Evolutionary conservation across 1,284 basidiomycete species (phyloP).

Genomic region (Coniferiporia sulphurascens): DNA sequence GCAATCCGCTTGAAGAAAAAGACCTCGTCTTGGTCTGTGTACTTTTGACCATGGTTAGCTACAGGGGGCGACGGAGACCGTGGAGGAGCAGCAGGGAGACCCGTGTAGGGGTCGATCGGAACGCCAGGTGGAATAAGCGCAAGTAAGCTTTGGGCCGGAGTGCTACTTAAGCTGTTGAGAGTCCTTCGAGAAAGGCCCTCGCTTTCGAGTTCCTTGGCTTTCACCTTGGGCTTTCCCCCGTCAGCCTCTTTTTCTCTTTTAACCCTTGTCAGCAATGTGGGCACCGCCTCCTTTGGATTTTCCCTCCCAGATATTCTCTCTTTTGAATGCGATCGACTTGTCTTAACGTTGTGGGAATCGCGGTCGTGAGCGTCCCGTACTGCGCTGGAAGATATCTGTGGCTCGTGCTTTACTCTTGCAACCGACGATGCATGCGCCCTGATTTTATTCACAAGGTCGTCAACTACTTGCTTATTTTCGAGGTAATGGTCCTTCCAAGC

Average conservation of each 20-base stretch:
- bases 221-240: neutral
- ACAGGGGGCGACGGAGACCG: constrained; percentile 63
- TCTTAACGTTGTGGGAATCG: neutral
- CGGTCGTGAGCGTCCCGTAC: neutral
- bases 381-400: neutral
- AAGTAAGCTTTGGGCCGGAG: constrained; percentile 8
- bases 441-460: constrained; percentile 39
- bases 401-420: neutral
- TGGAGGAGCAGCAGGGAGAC: constrained; percentile 53
- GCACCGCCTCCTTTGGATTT: neutral
- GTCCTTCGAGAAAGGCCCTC: constrained; percentile 12
- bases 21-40: constrained; percentile 56
- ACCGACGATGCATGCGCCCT: constrained; percentile 7
- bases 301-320: neutral
- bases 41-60: constrained; percentile 40
- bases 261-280: neutral
- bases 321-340: neutral
- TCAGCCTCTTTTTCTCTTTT: neutral
- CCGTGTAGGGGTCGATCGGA: constrained; percentile 14
- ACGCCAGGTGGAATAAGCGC: constrained; percentile 13
- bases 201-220: neutral
- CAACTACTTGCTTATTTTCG: constrained; percentile 55
- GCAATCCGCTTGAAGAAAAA: constrained; percentile 61
- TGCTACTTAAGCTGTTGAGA: constrained; percentile 16
- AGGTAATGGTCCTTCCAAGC: constrained; percentile 73